Evolutionary conservation across 140 eudicot genomes (phyloP), one percentile per base, ranked within the genome.

Genomic region (Anethum foeniculum): DNA sequence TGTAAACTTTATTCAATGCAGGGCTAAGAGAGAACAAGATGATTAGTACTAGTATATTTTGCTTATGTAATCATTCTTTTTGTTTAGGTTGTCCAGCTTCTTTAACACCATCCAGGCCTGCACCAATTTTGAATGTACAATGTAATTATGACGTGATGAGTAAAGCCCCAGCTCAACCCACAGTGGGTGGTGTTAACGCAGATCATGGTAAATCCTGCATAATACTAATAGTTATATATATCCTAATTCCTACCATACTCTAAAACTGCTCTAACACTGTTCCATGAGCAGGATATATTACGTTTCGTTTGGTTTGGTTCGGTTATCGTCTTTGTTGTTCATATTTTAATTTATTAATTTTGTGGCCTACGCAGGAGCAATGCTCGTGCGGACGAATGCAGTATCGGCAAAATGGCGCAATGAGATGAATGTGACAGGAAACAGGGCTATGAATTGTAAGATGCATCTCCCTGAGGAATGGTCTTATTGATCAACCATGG

Each of bases 1-100:
- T 54, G 19, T 19, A 19, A 19, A 54, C 64, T 54, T 54, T 21
- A 54, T 54, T 21, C 10, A 19, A 19, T 54, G 64, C 21, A 54
- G 64, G 27, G 64, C 27, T 58, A 8, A n/a, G 25, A 23, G 32
- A 58, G 32, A 23, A n/a, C 68, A 54, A 0, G n/a, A 21, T 54
- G 64, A 21, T 54, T 39, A 39, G 32, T 58, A 21, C 6, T 39
- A 39, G 32, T 58, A n/a, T 23, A 7, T n/a, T n/a, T 58, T 8
- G 0, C 68, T 58, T n/a, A 9, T 25, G 68, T 58, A 58, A n/a
- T 58, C 68, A 58, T 58, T 58, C 68, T 58, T 58, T 58, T 58
- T 58, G 68, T 10, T 58, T 58, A 58, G 32, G 68, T 58, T 58
- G 68, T 58, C 68, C 68, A 58, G 68, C 32, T n/a, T 58, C 67